phyloP scores from a whole-genome alignment of 2,329 filamentous ascomycete genomes.

The Neoarthrinium moseri region DNA sequence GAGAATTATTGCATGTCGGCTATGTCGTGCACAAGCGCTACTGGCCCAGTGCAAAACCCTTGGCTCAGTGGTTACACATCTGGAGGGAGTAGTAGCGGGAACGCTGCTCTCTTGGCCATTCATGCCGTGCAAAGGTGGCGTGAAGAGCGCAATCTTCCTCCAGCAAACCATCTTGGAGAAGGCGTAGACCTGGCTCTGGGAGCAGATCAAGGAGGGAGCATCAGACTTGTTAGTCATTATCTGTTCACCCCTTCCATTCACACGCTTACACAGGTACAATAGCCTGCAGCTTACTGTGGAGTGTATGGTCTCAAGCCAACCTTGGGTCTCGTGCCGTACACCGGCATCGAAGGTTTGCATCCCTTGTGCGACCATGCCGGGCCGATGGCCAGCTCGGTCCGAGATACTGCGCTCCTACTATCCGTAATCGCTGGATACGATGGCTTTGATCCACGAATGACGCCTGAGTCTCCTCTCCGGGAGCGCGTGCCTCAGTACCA shows the following conservation, averaged over 20 bases:
- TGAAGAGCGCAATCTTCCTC: conserved; percentile 4
- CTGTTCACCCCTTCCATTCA: not conserved
- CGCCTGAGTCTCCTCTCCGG: conserved; percentile 32
- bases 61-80: conserved; percentile 26
- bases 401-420: conserved; percentile 40
- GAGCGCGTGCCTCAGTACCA: conserved; percentile 28
- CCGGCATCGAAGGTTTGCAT: conserved; percentile 37
- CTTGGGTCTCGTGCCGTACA: conserved; percentile 46
- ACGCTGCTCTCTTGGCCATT: conserved; percentile 28
- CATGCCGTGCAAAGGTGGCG: conserved; percentile 13
- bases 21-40: conserved; percentile 33
- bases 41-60: conserved; percentile 34
- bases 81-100: conserved; percentile 36
- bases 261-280: not conserved
- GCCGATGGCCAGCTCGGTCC: conserved; percentile 38
- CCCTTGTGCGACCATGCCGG: conserved; percentile 41
- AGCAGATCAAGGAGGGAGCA: conserved; percentile 36
- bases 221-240: conserved; percentile 17
- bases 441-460: conserved; percentile 41
- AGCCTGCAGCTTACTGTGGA: conserved; percentile 37
- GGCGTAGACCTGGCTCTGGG: conserved; percentile 30
- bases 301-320: conserved; percentile 46
- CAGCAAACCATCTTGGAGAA: conserved; percentile 10
- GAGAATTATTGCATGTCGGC: conserved; percentile 35
- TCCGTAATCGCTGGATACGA: conserved; percentile 45